Base-by-base conservation (phyloP, 192 early-diverging fungal species). In the Geranomyces variabilis region DNA sequence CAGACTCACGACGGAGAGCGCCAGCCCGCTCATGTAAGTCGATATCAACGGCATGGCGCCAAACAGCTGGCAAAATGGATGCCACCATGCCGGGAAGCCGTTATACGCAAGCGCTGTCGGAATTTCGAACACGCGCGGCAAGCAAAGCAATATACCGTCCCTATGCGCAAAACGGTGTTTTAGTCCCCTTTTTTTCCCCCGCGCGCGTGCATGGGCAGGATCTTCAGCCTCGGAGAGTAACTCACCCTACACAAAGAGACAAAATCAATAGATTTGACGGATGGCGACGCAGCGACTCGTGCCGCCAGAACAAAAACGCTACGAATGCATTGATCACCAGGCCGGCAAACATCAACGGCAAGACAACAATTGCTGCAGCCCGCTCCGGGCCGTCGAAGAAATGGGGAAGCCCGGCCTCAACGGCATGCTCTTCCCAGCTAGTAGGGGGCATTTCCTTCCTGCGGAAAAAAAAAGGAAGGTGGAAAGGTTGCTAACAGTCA, bases 251-350 rank as follows among this genome's bases (percentile, higher is more conserved):
- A 60, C 58, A 60, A 10, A 60, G 31, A 6, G 26, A n/a, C 31
- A 60, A 29, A 17, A 60, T 60, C 7, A 60, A 29, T 3, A 60
- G 30, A 33, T 60, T 60, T 1, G 58, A 60, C 26, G 58, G 58
- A 60, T 60, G 58, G 5, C 58, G 19, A 7, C 58, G 58, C 17
- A 60, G 58, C 3, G 24, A 19, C 26, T 60, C 58, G 17, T 31
- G 29, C 5, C 58, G 19, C 3, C 17, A 60, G 17, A 60, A 60
- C 26, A 60, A 24, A 29, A 28, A 33, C 3, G 58, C 58, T 2
- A 60, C 26, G 30, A 60, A 60, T 6, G 7, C 5, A 29, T 60
- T 60, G 26, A 24, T 24, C 3, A 29, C 22, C 17, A 60, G 26
- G 7, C 58, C 58, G 17, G 26, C 8, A 4, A 2, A 24, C 17